Base-by-base conservation (phyloP, 306 rosid genomes). In the Inga laurina region DNA sequence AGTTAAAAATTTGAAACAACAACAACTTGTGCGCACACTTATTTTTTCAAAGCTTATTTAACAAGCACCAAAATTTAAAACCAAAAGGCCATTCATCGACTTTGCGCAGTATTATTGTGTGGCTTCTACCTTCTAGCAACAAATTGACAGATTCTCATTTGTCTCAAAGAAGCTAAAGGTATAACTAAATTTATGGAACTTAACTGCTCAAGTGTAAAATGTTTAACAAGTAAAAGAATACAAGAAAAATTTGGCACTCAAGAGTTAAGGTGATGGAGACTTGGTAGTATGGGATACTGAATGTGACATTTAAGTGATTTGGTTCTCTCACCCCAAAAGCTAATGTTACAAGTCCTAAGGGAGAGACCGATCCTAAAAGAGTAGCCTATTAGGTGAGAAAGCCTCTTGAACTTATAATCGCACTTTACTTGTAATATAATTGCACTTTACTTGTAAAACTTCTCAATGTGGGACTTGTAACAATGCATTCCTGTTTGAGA, bases 41-140 rank as follows among this genome's bases (percentile, higher is more conserved):
- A n/a, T n/a, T 27, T 27, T 27, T 27, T 27, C 27, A 30, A 51
- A 75, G 78, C 65, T n/a, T 68, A 75, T 75, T 45, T 54, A 45
- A 81, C 12, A 76, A 62, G 71, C 8, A 24, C 59, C 70, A 52
- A 51, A 27, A 72, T 30, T 24, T 27, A 66, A 46, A 65, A 12
- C n/a, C 73, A 34, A 67, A 75, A 52, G 54, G 59, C 22, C 39
- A 21, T 34, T 16, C 57, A 12, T 57, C 73, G 57, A 34, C 59
- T 34, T 37, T 24, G 51, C 48, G 35, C 18, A 54, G 52, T 21
- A 46, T 61, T 1, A 74, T 39, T 54, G 21, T 48, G 71, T 54
- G 67, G 48, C 54, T 67, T 80, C 81, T 51, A 48, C 59, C 73
- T 56, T 71, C 77, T 56, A 45, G 59, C 73, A 84, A 54, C 52